Conservation (phyloP, 352 stramenopile species). For the Lagenidium sp. region DNA sequence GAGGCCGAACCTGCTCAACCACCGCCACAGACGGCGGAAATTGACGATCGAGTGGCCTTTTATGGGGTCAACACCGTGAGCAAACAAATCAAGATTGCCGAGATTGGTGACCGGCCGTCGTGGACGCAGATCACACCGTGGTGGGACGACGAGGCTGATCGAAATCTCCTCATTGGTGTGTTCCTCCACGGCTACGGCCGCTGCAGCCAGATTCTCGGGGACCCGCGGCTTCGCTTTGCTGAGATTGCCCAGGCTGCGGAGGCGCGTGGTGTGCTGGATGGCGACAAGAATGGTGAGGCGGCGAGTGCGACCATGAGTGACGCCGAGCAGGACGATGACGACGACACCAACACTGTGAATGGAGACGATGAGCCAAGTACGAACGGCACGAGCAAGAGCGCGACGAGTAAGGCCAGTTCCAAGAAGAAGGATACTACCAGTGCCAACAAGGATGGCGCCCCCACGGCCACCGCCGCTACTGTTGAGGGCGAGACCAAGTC, state of each 20-base stretch:
- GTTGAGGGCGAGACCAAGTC: conserved; percentile 18
- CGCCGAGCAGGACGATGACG: conserved; percentile 1
- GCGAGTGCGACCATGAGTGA: not conserved
- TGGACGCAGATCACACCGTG: conserved; percentile 82
- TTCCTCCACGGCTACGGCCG: conserved; percentile 83
- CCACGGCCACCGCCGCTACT: not conserved
- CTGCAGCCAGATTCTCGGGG: conserved; percentile 71
- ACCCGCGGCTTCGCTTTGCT: conserved; percentile 64
- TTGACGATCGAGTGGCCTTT: conserved; percentile 64
- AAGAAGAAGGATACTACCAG: conserved; percentile 14
- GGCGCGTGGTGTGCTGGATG: conserved; percentile 4
- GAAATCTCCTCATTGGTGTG: conserved; percentile 71
- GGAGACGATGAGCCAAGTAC: conserved; percentile 34
- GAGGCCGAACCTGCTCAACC: conserved; percentile 8
- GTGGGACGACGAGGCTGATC: conserved; percentile 78
- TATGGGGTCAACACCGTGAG: conserved; percentile 64
- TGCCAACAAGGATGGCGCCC: conserved; percentile 18
- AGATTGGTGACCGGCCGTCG: conserved; percentile 55
- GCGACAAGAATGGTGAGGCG: not conserved
- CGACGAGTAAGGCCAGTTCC: conserved; percentile 3
- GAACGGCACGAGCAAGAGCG: conserved; percentile 22
- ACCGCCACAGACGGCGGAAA: conserved; percentile 28
- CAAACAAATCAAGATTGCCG: conserved; percentile 45
- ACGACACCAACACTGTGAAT: conserved; percentile 2
- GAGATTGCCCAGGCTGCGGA: conserved; percentile 47